Evolutionary conservation across 169 alveolate genomes (phyloP).

Genomic region (Eimeria necatrix): DNA sequence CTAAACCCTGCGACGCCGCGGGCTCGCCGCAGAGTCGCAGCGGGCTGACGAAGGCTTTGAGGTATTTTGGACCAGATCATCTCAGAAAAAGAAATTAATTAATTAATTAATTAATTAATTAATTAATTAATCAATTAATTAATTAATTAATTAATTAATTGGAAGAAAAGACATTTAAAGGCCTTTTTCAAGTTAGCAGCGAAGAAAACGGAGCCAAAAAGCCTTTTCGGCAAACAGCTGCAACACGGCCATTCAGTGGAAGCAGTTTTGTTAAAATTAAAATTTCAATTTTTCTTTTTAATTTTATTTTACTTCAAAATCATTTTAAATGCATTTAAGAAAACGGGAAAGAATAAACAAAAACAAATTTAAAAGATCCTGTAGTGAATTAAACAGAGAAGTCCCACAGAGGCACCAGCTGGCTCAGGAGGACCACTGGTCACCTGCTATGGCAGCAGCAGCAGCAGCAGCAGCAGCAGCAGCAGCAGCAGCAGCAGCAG

Average conservation of each 20-base stretch:
- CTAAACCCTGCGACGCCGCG: not conserved
- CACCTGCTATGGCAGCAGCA: not conserved
- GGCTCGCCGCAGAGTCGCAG: not conserved
- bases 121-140: too few relatives aligned
- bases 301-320: too few relatives aligned
- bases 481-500: not conserved
- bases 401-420: not conserved
- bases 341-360: not conserved
- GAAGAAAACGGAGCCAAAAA: not conserved
- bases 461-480: not conserved
- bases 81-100: not conserved
- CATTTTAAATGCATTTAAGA: not conserved
- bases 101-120: not conserved
- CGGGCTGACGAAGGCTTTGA: not conserved
- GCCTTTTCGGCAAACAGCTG: not conserved
- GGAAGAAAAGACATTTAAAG: too few relatives aligned
- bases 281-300: too few relatives aligned
- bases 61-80: not conserved
- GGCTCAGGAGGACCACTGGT: not conserved
- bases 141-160: too few relatives aligned
- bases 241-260: not conserved
- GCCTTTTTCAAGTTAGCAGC: not conserved
- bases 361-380: not conserved
- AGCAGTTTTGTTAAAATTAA: not conserved
- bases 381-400: not conserved